These are phyloP conservation scores for Scheffersomyces ergatensis DNA, from an alignment of 805 yeast genomes.

Conservation along the genomic window DNA sequence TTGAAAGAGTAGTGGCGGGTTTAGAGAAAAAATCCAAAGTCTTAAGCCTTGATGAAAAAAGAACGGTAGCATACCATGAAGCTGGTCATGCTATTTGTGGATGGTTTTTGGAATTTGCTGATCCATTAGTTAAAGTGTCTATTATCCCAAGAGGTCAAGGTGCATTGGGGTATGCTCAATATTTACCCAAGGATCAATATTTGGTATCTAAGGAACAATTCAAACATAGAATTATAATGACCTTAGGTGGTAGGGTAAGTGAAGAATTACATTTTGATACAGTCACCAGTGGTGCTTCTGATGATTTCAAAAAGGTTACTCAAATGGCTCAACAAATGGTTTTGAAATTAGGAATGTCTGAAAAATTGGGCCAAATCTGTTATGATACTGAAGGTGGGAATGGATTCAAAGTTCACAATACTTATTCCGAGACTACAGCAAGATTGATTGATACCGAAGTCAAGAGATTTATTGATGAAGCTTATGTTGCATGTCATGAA, in stretches of 20 bases:
- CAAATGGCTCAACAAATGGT: conserved; percentile 90
- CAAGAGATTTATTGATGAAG: conserved; percentile 61
- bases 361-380: conserved; percentile 65
- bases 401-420: conserved; percentile 52
- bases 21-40: conserved; percentile 81
- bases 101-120: conserved; percentile 85
- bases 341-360: conserved; percentile 84
- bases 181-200: conserved; percentile 86
- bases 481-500: conserved; percentile 57
- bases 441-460: conserved; percentile 67
- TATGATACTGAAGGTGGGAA: conserved; percentile 46
- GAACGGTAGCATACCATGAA: conserved; percentile 88
- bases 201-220: conserved; percentile 74
- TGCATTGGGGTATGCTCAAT: conserved; percentile 94
- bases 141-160: conserved; percentile 94
- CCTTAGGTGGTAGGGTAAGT: conserved; percentile 88
- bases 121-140: conserved; percentile 88
- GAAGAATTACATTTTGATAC: conserved; percentile 86
- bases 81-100: conserved; percentile 98
- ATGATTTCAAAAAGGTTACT: conserved; percentile 90
- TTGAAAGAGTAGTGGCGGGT: conserved; percentile 95
- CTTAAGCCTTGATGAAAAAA: conserved; percentile 76
- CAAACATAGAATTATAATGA: conserved; percentile 86
- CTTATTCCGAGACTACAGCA: conserved; percentile 74
- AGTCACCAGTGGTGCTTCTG: conserved; percentile 90